Conservation (phyloP, 352 stramenopile species). For the Pythium diclinum region DNA sequence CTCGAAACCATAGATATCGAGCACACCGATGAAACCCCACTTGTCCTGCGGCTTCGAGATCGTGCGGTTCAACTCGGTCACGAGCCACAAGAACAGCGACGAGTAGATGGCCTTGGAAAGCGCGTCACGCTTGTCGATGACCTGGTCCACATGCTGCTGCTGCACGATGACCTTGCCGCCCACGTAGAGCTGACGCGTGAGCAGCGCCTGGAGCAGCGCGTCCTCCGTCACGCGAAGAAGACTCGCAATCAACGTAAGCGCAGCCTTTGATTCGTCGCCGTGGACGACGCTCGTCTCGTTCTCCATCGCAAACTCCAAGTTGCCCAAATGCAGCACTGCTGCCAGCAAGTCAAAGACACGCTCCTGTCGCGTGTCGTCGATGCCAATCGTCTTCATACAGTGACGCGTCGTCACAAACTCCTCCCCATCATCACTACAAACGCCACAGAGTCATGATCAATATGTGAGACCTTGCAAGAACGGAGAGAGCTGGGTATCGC, state of each 20-base stretch:
- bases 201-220: conserved; percentile 63
- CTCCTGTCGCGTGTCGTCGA: conserved; percentile 71
- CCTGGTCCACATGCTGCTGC: conserved; percentile 85
- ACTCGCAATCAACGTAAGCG: conserved; percentile 62
- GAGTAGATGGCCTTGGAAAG: conserved; percentile 93
- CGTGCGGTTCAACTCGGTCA: conserved; percentile 87
- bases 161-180: conserved; percentile 89
- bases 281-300: conserved; percentile 74
- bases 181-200: conserved; percentile 84
- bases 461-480: not conserved
- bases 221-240: conserved; percentile 78
- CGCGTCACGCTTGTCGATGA: conserved; percentile 85
- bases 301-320: conserved; percentile 82
- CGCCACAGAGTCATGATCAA: conserved; percentile 1
- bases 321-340: conserved; percentile 84
- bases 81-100: conserved; percentile 89
- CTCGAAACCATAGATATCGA: conserved; percentile 99
- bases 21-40: conserved; percentile 92
- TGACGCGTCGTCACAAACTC: conserved; percentile 83
- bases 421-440: conserved; percentile 56
- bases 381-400: conserved; percentile 88
- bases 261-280: conserved; percentile 40
- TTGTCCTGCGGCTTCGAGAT: conserved; percentile 81
- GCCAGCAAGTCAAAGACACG: conserved; percentile 86
- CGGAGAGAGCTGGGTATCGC: not conserved